phyloP scores from a whole-genome alignment of 73 alveolate genomes.

The Stentor coeruleus region DNA sequence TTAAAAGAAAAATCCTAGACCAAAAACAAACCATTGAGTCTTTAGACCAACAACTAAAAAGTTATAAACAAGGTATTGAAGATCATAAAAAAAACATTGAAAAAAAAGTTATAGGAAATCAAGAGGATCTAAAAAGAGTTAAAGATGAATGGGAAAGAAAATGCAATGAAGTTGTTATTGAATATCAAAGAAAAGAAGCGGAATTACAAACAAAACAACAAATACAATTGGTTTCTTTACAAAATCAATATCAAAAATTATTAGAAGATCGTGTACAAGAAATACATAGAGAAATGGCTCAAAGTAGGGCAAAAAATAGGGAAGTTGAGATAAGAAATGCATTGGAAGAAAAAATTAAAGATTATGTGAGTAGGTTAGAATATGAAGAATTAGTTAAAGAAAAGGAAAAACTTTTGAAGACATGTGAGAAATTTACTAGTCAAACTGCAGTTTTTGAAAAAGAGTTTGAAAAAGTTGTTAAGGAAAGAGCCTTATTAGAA shows the following conservation, averaged over 20 bases:
- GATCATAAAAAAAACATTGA: constrained; percentile 3
- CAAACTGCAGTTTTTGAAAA: not conserved
- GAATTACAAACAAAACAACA: constrained; percentile 14
- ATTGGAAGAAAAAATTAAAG: not conserved
- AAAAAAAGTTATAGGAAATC: not conserved
- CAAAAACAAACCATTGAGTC: constrained; percentile 11
- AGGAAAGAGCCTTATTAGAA: constrained; percentile 5
- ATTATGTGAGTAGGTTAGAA: not conserved
- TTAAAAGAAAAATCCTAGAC: constrained; percentile 17
- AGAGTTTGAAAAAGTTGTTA: constrained; percentile 2
- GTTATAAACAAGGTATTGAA: constrained; percentile 22
- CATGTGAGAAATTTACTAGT: not conserved
- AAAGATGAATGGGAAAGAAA: constrained; percentile 27
- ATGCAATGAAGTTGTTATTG: constrained; percentile 21
- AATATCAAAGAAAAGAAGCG: constrained; percentile 28
- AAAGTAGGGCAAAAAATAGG: not conserved
- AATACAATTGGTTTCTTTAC: constrained; percentile 11
- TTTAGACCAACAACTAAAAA: constrained; percentile 10
- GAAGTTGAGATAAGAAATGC: not conserved
- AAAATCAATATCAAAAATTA: constrained; percentile 18
- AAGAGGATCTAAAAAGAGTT: constrained; percentile 21
- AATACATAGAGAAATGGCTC: not conserved
- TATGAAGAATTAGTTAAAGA: not conserved
- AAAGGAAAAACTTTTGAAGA: not conserved
- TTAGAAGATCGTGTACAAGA: not conserved